Evolutionary conservation across 352 stramenopile genomes (phyloP).

Genomic region (Phytophthora melonis): DNA sequence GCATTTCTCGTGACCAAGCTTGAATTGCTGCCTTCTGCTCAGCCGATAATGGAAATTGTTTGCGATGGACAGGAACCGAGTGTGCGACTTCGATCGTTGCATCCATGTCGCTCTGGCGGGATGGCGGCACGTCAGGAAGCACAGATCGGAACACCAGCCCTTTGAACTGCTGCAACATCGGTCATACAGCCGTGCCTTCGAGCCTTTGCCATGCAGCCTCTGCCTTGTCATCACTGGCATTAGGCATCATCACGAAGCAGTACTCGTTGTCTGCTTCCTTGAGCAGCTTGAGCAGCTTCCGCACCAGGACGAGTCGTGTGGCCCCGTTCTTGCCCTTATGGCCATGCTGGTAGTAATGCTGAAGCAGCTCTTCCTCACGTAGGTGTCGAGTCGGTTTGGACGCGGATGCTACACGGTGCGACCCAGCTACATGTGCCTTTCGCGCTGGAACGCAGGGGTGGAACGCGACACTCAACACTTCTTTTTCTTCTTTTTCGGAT

Average conservation of each 20-base stretch:
- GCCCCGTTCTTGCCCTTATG: no score
- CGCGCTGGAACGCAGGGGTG: no score
- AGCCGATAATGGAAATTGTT: slow-evolving; percentile 9
- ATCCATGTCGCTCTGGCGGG: slow-evolving; percentile 1
- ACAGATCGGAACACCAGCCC: slow-evolving; percentile 1
- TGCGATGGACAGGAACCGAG: not conserved
- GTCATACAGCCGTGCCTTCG: not conserved
- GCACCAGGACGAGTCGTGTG: no score
- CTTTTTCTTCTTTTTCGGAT: not conserved
- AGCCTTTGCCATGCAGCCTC: not conserved
- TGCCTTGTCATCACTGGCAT: not conserved
- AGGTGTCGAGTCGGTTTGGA: no score
- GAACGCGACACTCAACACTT: not conserved
- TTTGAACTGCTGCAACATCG: not conserved
- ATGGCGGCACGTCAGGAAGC: slow-evolving; percentile 5
- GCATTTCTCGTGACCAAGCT: slow-evolving; percentile 14
- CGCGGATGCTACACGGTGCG: no score
- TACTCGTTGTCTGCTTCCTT: slow-evolving; percentile 7
- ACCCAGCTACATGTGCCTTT: no score
- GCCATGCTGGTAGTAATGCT: no score
- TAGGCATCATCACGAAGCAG: not conserved
- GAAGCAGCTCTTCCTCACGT: no score
- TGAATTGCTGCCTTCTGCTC: slow-evolving; percentile 1
- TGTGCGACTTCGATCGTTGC: slow-evolving; percentile 6
- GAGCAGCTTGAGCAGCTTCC: not conserved